Base-by-base conservation (phyloP, 2,329 filamentous ascomycete species). In the Talaromyces sp. region DNA sequence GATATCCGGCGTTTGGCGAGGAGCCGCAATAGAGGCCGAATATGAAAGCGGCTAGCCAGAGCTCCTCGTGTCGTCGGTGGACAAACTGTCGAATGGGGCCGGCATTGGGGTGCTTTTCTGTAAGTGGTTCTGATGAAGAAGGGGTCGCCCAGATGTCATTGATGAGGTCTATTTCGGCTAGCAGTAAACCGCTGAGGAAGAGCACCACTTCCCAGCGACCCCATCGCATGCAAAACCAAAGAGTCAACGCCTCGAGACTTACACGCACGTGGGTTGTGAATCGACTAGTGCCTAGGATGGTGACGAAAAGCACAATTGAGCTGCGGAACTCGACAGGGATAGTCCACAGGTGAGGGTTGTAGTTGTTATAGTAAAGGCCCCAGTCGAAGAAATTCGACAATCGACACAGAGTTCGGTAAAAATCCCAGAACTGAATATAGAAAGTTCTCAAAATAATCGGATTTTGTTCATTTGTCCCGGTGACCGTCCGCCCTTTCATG, bases 271-370 rank as follows among this genome's bases (percentile, higher is more conserved):
- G 59, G 26, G 69, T 63, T 24, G 65, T 66, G 12, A 77, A 66
- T 41, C 74, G 74, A 9, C 75, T 75, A 19, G 76, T 73, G 7
- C 69, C 74, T 14, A 79, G 69, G 12, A 77, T 69, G 7, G 73
- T 70, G 55, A 77, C 62, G 62, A 78, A 79, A 4, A 79, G 72
- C 26, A 76, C 73, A 9, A 79, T 72, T 2, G 76, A 79, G 62
- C 75, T 74, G 48, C 77, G 76, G 55, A 79, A 75, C 63, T 79
- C 77, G 8, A 77, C 72, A 0, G 77, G 76, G 26, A 80, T 78
- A 8, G 77, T 79, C 77, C 77, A 80, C 1, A 79, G 69, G 58
- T 80, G 77, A 11, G 75, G 75, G 52, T 78, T 77, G 66, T 78
- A 79, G 63, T 76, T 72, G 63, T 76, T 77, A 62, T 76, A 77